Conservation (phyloP, 495 filamentous ascomycete genomes). For the Penicillium riverlandense region DNA sequence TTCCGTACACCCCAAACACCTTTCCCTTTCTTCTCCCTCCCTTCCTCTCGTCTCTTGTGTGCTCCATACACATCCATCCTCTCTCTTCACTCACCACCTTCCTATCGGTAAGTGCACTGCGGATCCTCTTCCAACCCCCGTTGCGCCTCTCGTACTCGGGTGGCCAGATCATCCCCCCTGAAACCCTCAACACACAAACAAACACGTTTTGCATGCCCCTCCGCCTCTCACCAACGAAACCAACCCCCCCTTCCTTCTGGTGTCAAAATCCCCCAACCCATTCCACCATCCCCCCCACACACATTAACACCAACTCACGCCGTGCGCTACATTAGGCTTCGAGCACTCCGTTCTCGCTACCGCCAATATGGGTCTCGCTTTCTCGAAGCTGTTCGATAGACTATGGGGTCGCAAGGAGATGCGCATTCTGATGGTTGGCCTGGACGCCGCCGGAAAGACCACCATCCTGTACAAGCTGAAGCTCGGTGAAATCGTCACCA, state of each 20-base stretch:
- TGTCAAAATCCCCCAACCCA: constrained; percentile 7
- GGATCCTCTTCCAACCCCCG: background rate
- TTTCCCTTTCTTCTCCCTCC: constrained; percentile 4
- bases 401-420: constrained; percentile 99
- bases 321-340: no score
- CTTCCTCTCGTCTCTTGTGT: constrained; percentile 8
- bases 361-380: constrained; percentile 86
- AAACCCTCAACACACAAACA: no score
- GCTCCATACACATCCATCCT: constrained; percentile 6
- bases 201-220: no score
- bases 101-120: constrained; percentile 4
- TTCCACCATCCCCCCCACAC: background rate
- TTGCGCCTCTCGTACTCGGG: constrained; percentile 2
- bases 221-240: no score
- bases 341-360: constrained; percentile 19
- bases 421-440: constrained; percentile 99
- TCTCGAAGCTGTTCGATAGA: constrained; percentile 89
- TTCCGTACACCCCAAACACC: constrained; percentile 11
- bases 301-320: no score
- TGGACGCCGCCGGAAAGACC: constrained; percentile 99
- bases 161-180: no score
- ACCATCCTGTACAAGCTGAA: constrained; percentile 99
- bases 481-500: constrained; percentile 99
- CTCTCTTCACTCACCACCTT: constrained; percentile 1
- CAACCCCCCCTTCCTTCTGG: no score